Base-by-base conservation (phyloP, 371 early-diverging fungal species). In the Mortierella sp. region DNA sequence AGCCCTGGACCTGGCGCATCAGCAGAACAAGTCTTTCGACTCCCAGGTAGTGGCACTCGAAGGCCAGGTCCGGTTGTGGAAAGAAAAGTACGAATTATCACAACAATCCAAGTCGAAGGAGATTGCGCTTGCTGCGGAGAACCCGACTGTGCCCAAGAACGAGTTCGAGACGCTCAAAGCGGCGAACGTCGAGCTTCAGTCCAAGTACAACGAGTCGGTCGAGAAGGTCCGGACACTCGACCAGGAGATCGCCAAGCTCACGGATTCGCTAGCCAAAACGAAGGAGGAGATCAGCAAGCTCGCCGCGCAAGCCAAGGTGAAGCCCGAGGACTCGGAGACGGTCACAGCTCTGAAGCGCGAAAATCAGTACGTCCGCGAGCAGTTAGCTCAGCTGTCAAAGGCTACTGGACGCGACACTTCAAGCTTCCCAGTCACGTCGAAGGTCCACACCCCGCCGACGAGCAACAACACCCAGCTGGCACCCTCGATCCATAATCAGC, bases 271-370 rank as follows among this genome's bases (percentile, higher is more conserved):
- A 19, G 79, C 80, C 24, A 79, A 84, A 57, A 82, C 86, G 64
- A 87, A 89, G 62, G 87, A 91, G 12, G 93, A 93, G 78, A 87
- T 93, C 14, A 83, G 84, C 8, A 85, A 84, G 43, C 79, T 96
- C 28, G 83, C 89, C 24, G 84, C 76, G 6, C 70, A 67, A 37
- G 64, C 71, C 60, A 66, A 79, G 61, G 65, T 60, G 52, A 76
- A 79, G 68, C 63, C 68, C 50, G 78, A 78, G 51, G 78, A 78
- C 47, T 58, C 65, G n/a, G 81, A 78, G 56, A 81, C 70, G 12
- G 80, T 80, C 21, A 52, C 56, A 11, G 73, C 65, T 21, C 68
- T 81, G 37, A 78, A 55, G 37, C 79, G 67, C 48, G 83, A 79
- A 47, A 81, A 79, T 28, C 64, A 64, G 27, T 52, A 68, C 50